Conservation (phyloP, 257 asterid species). For the Misopates orontium region DNA sequence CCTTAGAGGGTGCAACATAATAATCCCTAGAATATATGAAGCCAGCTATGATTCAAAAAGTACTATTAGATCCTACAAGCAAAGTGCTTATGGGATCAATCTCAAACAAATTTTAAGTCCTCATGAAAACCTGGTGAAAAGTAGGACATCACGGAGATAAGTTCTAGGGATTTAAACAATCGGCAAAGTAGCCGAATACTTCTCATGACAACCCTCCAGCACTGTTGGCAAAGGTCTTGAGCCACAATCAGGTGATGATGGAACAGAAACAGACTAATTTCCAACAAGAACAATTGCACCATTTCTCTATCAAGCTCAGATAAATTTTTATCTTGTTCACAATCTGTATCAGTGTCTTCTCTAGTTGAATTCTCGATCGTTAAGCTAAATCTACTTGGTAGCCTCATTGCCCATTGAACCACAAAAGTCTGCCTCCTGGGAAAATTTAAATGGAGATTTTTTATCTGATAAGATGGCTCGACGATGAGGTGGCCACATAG, state of each 20-base stretch:
- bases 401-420: conserved; percentile 84
- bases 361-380: conserved; percentile 39
- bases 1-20: no score
- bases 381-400: conserved; percentile 66
- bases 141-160: no score
- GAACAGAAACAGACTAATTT: no score
- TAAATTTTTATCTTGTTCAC: conserved; percentile 30
- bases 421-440: conserved; percentile 58
- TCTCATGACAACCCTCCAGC: conserved; percentile 73
- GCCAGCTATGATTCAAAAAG: no score
- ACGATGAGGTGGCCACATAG: conserved; percentile 96
- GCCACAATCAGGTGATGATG: no score
- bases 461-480: conserved; percentile 44
- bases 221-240: no score
- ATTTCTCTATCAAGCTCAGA: conserved; percentile 52
- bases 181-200: conserved; percentile 88
- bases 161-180: conserved; percentile 63
- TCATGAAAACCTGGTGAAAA: no score
- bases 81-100: no score
- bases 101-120: no score
- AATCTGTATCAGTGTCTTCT: conserved; percentile 32
- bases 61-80: no score
- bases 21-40: no score
- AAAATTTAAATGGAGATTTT: conserved; percentile 31
- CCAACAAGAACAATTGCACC: no score